Evolutionary conservation across 129 eudicot species (phyloP), one percentile per base, ranked within the genome.

Genomic region (Scalesia atractyloides): DNA sequence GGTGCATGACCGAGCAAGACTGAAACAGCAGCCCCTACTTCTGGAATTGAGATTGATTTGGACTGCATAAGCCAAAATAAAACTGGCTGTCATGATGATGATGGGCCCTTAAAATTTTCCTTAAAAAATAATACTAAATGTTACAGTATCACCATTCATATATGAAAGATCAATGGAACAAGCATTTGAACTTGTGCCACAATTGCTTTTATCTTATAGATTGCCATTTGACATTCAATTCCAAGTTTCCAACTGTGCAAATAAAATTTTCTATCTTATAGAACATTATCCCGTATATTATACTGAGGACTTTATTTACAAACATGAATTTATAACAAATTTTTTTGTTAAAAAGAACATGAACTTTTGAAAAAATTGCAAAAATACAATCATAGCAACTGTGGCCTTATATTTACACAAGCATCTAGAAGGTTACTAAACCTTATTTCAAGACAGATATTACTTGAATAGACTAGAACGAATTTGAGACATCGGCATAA

Each of bases 1-100:
- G 97, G 97, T 66, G 93, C 79, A 68, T 85, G 77, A 36, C 94
- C 97, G 81, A 92, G 89, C 86, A 92, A 82, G 61, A 92, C 91
- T 57, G 97, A 86, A 49, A 88, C 82, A 75, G 88, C 82, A 74
- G 94, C 96, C 81, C 91, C 87, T 76, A 89, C 85, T 84, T 92
- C 97, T 52, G 83, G 66, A 62, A 86, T 83, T 48, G 88, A 84
- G 74, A 93, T 49, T 46, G 12, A 41, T 41, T 41, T 41, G 46
- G 12, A 41, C 98, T 89, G 95, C 79, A 83, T 14, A 72, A 51
- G 26, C 16, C 62, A 69, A 75, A 24, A 74, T 33, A 65, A 61
- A 24, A 52, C 11, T 6, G 30, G 22, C 36, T 39, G 46, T 22
- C 68, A 61, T 19, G 66, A 66, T 20, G 18, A 61, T 18, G 65